These are phyloP conservation scores for Delphinella strobiligena DNA, from an alignment of 2,329 filamentous ascomycete genomes.

Conservation along the genomic window DNA sequence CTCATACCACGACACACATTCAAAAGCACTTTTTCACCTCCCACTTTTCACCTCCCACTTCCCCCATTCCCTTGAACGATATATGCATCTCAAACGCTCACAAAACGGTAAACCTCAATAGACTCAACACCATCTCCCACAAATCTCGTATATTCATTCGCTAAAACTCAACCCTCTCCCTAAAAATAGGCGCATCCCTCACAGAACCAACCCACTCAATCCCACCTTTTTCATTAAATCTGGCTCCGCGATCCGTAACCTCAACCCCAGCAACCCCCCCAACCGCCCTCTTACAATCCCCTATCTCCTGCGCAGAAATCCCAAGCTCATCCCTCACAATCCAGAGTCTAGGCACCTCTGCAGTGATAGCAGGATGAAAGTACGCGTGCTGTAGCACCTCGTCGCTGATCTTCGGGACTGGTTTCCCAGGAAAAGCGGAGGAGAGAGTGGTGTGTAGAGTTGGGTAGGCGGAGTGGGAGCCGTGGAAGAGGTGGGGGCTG, in stretches of 20 bases:
- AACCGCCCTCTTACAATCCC: constrained; percentile 22
- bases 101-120: no score
- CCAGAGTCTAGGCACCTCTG: constrained; percentile 30
- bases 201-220: constrained; percentile 27
- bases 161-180: constrained; percentile 13
- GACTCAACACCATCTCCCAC: no score
- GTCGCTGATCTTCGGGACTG: constrained; percentile 12
- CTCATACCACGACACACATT: no score
- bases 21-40: no score
- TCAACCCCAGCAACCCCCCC: no score
- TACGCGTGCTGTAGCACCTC: constrained; percentile 28
- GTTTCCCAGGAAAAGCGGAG: constrained; percentile 11
- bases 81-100: no score
- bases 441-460: constrained; percentile 3
- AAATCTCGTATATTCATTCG: not conserved
- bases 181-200: constrained; percentile 27
- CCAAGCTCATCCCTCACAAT: constrained; percentile 31
- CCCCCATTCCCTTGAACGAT: no score
- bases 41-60: no score
- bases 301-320: constrained; percentile 28
- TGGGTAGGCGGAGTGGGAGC: constrained; percentile 3
- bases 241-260: constrained; percentile 33
- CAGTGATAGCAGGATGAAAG: constrained; percentile 31
- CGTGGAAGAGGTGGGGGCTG: constrained; percentile 4
- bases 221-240: constrained; percentile 32